Evolutionary conservation across 2,329 filamentous ascomycete species (phyloP), one percentile per base, ranked within the genome.

Genomic region (Diaporthe helianthi): DNA sequence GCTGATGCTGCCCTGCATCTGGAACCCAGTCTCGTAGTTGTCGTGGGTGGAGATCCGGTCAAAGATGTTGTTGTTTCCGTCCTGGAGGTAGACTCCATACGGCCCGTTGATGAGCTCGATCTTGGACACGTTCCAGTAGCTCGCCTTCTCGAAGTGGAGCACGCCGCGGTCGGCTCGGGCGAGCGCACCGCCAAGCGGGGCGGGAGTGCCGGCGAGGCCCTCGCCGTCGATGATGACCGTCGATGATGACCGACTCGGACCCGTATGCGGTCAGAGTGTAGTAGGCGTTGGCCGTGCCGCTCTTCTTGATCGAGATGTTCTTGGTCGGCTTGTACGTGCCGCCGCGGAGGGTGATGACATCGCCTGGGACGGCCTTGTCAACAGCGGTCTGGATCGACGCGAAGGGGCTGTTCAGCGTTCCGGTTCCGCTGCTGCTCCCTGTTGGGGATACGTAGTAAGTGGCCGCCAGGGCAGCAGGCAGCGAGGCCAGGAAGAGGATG

Each of bases 211-310:
- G 1, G 70, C 74, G 1, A 80, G 70, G 5, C 31, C 75, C 66
- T 85, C 83, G 44, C 83, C 83, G 72, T 85, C 81, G 19, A 85
- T 78, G 66, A 83, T 78, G 2, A 84, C 82, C 51, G 79, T 85
- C 81, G 19, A 85, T 78, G 66, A 83, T 78, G 2, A 84, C 82
- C 51, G 79, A 79, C 71, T 85, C 83, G 7, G 73, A 74, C 13
- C 77, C 74, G 69, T 84, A 85, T 0, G 83, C 77, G 17, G 77
- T 76, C 36, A 85, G 73, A 0, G 81, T 83, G 58, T 81, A 82
- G 1, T 81, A 82, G 2, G 78, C 75, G 0, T 78, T 76, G 17
- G 76, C 72, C 0, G 79, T 82, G 31, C 83, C 83, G 41, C 79
- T 80, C 67, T 81, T 81, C 52, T 76, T 81, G 74, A 85, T 79